phyloP scores from a whole-genome alignment of 2,329 filamentous ascomycete species.

The Hawksworthiomyces lignivorus region DNA sequence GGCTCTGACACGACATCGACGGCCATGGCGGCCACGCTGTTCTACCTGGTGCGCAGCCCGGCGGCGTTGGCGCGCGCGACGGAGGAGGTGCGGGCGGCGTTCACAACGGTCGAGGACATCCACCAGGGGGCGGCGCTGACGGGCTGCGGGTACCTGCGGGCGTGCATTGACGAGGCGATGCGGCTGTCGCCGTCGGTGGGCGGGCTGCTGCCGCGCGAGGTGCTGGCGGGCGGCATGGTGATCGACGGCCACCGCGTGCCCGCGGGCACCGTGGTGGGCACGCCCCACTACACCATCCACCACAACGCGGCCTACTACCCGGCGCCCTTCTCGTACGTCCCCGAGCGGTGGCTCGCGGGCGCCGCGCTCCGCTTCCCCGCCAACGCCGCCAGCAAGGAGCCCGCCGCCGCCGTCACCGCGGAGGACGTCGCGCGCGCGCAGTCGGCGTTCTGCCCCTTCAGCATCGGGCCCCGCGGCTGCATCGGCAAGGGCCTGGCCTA shows the following conservation, averaged over 20 bases:
- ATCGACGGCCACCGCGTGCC: constrained; percentile 49
- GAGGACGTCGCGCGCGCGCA: constrained; percentile 49
- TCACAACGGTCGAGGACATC: constrained; percentile 47
- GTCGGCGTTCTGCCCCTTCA: constrained; percentile 68
- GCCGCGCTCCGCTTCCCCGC: constrained; percentile 16
- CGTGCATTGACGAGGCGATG: constrained; percentile 60
- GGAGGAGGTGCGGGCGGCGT: constrained; percentile 44
- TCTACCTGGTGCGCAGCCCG: constrained; percentile 52
- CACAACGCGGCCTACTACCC: constrained; percentile 58
- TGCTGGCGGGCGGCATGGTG: constrained; percentile 45
- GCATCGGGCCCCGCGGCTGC: constrained; percentile 60
- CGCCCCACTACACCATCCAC: constrained; percentile 61
- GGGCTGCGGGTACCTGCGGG: constrained; percentile 51
- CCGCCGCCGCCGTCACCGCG: constrained; percentile 32
- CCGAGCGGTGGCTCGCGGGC: constrained; percentile 58
- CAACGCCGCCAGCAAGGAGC: constrained; percentile 16
- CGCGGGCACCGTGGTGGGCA: constrained; percentile 54
- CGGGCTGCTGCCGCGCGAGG: constrained; percentile 52
- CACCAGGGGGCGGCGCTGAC: constrained; percentile 41
- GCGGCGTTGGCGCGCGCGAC: constrained; percentile 38
- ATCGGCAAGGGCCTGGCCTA: constrained; percentile 66
- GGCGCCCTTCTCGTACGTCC: constrained; percentile 48
- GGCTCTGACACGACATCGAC: constrained; percentile 67
- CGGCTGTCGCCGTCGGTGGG: constrained; percentile 54
- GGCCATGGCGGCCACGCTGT: constrained; percentile 54